Conservation (phyloP, 257 asterid species). For the Sherardia arvensis region DNA sequence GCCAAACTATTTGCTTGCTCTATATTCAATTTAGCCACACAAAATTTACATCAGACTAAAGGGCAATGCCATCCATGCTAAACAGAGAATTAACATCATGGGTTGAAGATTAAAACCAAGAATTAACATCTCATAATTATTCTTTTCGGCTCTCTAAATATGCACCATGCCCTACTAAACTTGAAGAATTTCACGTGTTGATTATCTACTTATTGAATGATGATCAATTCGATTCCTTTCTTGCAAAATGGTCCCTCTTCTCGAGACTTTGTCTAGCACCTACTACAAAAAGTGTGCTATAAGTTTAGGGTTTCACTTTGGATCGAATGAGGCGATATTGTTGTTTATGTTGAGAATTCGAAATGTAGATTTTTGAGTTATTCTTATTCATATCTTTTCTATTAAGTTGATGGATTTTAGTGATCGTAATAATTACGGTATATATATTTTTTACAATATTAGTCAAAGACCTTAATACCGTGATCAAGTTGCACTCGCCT, state of each 20-base stretch:
- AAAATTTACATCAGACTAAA: constrained; percentile 11
- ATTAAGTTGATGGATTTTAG: too few relatives aligned
- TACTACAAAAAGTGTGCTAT: too few relatives aligned
- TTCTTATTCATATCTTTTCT: too few relatives aligned
- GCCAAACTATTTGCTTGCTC: constrained; percentile 4
- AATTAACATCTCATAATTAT: not conserved
- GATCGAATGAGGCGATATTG: too few relatives aligned
- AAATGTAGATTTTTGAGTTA: too few relatives aligned
- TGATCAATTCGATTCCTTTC: not conserved
- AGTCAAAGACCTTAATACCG: too few relatives aligned
- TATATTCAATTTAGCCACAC: constrained; percentile 8
- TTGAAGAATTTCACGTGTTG: not conserved
- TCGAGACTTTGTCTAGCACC: not conserved
- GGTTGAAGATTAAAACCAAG: not conserved
- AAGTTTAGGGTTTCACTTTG: too few relatives aligned
- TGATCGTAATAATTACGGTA: too few relatives aligned
- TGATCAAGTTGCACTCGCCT: too few relatives aligned
- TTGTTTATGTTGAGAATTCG: too few relatives aligned
- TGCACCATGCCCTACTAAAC: not conserved
- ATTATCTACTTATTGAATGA: not conserved
- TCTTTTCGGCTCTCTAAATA: not conserved
- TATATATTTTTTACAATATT: too few relatives aligned
- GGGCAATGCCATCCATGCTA: not conserved
- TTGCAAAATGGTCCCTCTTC: not conserved
- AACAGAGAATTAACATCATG: not conserved